phyloP scores from a whole-genome alignment of 495 filamentous ascomycete genomes.

The Sordaria brevicollis region DNA sequence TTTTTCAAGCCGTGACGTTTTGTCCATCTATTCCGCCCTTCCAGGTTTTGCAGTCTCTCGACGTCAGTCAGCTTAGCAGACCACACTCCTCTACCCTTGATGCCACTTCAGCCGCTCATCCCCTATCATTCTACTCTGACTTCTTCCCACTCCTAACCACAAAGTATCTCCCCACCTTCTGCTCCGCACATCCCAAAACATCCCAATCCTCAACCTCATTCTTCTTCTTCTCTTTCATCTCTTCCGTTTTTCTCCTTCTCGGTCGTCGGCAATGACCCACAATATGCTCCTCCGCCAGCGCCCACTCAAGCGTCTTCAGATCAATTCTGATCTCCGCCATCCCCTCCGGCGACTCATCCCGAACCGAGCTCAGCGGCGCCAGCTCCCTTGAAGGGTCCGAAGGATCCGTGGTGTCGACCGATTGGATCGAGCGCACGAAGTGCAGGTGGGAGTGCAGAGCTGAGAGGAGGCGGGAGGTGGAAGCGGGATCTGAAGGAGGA shows the following conservation, averaged over 20 bases:
- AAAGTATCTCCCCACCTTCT: constrained; percentile 64
- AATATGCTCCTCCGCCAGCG: constrained; percentile 30
- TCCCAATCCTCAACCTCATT: constrained; percentile 51
- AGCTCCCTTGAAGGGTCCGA: constrained; percentile 29
- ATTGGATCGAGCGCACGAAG: constrained; percentile 77
- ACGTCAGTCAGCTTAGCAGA: neutral
- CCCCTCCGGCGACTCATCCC: constrained; percentile 60
- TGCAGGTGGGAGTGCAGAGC: constrained; percentile 76
- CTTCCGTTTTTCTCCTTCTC: constrained; percentile 21
- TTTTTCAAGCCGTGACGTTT: neutral
- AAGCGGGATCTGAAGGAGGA: constrained; percentile 44
- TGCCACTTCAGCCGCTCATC: neutral
- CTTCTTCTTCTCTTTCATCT: constrained; percentile 8
- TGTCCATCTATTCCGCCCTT: neutral
- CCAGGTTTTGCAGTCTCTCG: neutral
- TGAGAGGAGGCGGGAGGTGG: constrained; percentile 52
- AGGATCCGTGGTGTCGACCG: constrained; percentile 55
- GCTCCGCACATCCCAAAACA: constrained; percentile 52
- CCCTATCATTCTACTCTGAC: neutral
- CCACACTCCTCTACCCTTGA: neutral
- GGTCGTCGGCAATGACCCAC: constrained; percentile 36
- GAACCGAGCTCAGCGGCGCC: constrained; percentile 61
- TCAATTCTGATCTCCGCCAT: constrained; percentile 32
- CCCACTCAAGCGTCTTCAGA: constrained; percentile 25
- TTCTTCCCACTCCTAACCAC: constrained; percentile 56